phyloP scores from a whole-genome alignment of 2,329 filamentous ascomycete genomes.

The Biscogniauxia mediterranea region DNA sequence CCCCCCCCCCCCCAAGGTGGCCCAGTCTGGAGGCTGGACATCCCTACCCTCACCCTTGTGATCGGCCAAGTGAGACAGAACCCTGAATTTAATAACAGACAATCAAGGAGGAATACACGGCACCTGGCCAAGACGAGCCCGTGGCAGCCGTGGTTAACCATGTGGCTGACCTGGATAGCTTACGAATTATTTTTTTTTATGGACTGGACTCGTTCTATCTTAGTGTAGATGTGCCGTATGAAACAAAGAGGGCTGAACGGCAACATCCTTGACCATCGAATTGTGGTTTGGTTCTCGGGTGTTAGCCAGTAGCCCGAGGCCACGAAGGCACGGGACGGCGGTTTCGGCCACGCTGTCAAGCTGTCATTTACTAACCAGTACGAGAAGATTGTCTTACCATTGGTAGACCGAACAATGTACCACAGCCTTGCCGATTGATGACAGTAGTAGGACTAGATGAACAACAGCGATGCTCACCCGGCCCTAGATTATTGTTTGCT shows the following conservation, averaged over 20 bases:
- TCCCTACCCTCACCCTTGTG: constrained; percentile 6
- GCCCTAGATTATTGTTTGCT: constrained; percentile 4
- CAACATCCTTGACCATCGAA: constrained; percentile 14
- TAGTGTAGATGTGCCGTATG: constrained; percentile 7
- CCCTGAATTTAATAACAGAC: constrained; percentile 15
- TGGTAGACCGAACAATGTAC: constrained; percentile 12
- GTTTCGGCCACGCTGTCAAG: constrained; percentile 29
- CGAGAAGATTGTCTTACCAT: constrained; percentile 11
- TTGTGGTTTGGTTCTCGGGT: constrained; percentile 15
- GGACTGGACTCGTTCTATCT: neutral
- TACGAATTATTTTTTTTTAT: neutral
- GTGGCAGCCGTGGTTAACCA: constrained; percentile 24
- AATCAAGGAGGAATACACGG: constrained; percentile 8
- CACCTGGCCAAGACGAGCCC: constrained; percentile 6
- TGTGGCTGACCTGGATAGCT: constrained; percentile 21
- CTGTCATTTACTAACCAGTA: constrained; percentile 16
- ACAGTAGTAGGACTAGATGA: constrained; percentile 5
- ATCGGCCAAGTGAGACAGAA: constrained; percentile 25
- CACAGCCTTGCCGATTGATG: constrained; percentile 12
- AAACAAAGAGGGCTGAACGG: constrained; percentile 7
- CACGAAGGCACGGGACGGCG: constrained; percentile 25
- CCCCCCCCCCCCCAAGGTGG: neutral
- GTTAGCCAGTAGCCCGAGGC: constrained; percentile 28
- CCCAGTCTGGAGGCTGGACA: constrained; percentile 4
- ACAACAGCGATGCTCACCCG: constrained; percentile 12